These are phyloP conservation scores for Euphorbia peplus DNA, from an alignment of 345 rosid species.

Conservation along the genomic window DNA sequence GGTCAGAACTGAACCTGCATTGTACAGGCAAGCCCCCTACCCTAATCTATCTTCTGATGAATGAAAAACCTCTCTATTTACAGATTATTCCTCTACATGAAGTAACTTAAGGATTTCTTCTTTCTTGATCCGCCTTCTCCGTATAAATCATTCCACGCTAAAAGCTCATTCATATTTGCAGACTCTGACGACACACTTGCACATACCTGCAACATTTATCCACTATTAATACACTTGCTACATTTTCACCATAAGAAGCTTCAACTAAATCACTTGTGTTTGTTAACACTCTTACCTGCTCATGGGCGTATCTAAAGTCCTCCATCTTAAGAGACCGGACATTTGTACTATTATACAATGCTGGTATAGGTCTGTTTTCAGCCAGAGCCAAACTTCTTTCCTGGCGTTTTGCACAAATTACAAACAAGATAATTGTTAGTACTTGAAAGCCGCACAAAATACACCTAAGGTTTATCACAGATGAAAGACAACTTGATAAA, in stretches of 20 bases:
- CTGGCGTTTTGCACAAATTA: conserved; percentile 35
- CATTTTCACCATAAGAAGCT: not conserved
- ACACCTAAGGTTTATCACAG: no score
- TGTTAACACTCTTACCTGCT: no score
- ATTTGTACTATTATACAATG: conserved; percentile 66
- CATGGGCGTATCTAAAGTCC: conserved; percentile 86
- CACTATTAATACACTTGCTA: no score
- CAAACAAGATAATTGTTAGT: not conserved
- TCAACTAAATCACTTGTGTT: not conserved
- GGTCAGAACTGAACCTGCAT: conserved; percentile 21
- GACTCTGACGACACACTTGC: conserved; percentile 99
- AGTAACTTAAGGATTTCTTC: conserved; percentile 84
- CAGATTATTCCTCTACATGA: conserved; percentile 60
- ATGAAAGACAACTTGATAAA: no score
- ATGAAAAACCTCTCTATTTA: conserved; percentile 32
- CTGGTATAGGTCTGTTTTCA: conserved; percentile 63
- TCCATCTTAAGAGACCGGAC: conserved; percentile 74
- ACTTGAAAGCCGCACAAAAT: no score
- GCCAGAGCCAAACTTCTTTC: conserved; percentile 60
- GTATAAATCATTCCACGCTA: conserved; percentile 92
- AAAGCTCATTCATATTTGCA: conserved; percentile 83
- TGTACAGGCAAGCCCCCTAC: conserved; percentile 23
- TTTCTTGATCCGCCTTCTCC: conserved; percentile 99
- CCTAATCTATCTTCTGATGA: conserved; percentile 13
- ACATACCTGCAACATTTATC: conserved; percentile 51